Base-by-base conservation (phyloP, 1,139 yeast species). In the Saccharomycopsis phalli region DNA sequence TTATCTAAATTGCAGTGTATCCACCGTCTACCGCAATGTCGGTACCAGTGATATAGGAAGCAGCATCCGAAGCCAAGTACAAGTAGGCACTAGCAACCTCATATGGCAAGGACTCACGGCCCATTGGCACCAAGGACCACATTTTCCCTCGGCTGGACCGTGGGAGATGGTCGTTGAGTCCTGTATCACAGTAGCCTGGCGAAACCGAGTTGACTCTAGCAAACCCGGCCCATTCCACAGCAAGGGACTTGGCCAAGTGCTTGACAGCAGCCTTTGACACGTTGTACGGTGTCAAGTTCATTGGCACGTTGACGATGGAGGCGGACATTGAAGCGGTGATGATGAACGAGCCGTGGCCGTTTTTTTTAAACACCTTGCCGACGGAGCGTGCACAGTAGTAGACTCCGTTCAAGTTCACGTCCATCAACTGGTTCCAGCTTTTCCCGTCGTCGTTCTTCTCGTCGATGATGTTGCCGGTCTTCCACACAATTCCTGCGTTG, bases 281-380 rank as follows among this genome's bases (percentile, higher is more conserved):
- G 59, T 86, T 86, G 68, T 86, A 86, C 37, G 93, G 82, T 45
- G 93, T 83, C 62, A 86, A 95, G 55, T 74, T 61, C 61, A 86
- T 94, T 13, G 95, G 95, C 47, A 79, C 72, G 60, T 86, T 86
- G 49, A 81, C 95, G 52, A 86, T 80, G 59, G 78, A 81, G 22
- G 88, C 95, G 26, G 94, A 81, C 87, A 86, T 86, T 34, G 94
- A 81, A 11, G 94, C 93, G 18, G 95, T 86, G 58, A 83, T 71
- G 53, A 86, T 73, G 51, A 84, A 66, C 1, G 91, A 78, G 25
- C 95, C 95, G 45, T 49, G 51, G 45, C 59, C 60, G 13, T 81
- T 78, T 49, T 81, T 75, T 62, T 75, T 72, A 68, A 86, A 86
- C 50, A 81, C 66, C 50, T 68, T 65, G 40, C 95, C 95, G 43